Percentiles rank a stretch among this genome's conserved stretches.
phyloP scores from a whole-genome alignment of 495 filamentous ascomycete species.

The Hypoxylon intermedium region DNA sequence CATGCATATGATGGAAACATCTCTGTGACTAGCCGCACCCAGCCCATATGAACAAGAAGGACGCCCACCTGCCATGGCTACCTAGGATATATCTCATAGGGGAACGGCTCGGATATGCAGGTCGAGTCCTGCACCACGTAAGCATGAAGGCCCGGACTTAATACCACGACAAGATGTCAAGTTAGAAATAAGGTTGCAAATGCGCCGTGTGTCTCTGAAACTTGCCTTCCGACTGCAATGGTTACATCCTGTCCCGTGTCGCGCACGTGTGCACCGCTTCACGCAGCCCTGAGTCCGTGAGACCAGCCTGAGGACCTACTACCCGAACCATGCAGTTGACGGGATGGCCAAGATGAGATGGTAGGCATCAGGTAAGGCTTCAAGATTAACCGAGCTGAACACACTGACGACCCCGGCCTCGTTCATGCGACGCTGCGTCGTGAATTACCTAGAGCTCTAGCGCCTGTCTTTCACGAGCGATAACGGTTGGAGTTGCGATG shows the following conservation, averaged over 20 bases:
- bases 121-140: constrained; percentile 12
- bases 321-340: constrained; percentile 4
- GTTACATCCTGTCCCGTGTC: constrained; percentile 35
- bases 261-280: constrained; percentile 35
- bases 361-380: constrained; percentile 18
- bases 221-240: constrained; percentile 15
- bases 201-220: constrained; percentile 12
- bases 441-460: too few relatives aligned
- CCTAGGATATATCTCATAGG: constrained; percentile 4
- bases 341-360: constrained; percentile 1
- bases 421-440: background rate
- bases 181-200: constrained; percentile 6
- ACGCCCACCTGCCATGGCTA: too few relatives aligned
- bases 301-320: constrained; percentile 2
- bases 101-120: constrained; percentile 33
- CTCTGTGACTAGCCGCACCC: constrained; percentile 29
- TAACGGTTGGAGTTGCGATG: constrained; percentile 22
- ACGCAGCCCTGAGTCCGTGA: constrained; percentile 32
- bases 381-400: constrained; percentile 20
- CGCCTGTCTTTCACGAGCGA: background rate
- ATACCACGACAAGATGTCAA: constrained; percentile 5
- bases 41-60: background rate
- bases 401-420: constrained; percentile 4
- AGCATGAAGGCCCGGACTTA: constrained; percentile 4
- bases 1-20: constrained; percentile 3